phyloP scores from a whole-genome alignment of 2,329 filamentous ascomycete genomes.

The Cordyceps javanica region DNA sequence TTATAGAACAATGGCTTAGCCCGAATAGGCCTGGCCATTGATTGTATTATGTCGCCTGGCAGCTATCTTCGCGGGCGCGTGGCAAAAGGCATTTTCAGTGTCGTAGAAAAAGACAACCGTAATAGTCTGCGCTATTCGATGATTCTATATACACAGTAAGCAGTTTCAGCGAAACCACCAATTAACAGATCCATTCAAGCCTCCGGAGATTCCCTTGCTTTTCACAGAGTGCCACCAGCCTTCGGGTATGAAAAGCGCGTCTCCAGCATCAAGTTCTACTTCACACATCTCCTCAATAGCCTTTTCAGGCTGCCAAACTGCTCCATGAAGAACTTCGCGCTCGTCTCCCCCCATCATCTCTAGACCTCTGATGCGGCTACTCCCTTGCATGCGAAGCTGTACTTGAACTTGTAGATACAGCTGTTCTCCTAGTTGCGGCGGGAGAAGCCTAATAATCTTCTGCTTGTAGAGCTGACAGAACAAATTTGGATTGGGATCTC shows the following conservation, averaged over 20 bases:
- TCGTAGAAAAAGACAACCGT: too few species aligned
- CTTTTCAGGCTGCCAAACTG: conserved; percentile 55
- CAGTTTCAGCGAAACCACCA: conserved; percentile 37
- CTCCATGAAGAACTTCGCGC: conserved; percentile 56
- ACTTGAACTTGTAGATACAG: conserved; percentile 54
- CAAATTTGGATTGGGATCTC: conserved; percentile 89
- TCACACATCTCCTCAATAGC: conserved; percentile 37
- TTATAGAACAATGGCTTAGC: neutral
- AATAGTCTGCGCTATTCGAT: neutral
- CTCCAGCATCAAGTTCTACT: conserved; percentile 49
- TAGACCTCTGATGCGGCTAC: conserved; percentile 57
- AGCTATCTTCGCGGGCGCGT: too few species aligned
- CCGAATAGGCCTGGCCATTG: neutral
- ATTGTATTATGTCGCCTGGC: too few species aligned
- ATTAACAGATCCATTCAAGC: conserved; percentile 37
- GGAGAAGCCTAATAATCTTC: conserved; percentile 69
- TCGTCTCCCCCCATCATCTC: conserved; percentile 91
- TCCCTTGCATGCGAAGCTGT: conserved; percentile 31
- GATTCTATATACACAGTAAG: neutral
- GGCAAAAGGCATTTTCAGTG: too few species aligned
- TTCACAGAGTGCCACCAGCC: conserved; percentile 43
- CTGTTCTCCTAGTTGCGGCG: conserved; percentile 54
- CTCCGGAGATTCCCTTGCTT: conserved; percentile 28
- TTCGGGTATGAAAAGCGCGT: conserved; percentile 36
- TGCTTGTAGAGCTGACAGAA: conserved; percentile 74